Evolutionary conservation across 2,329 filamentous ascomycete genomes (phyloP), one percentile per base, ranked within the genome.

Genomic region (Neocucurbitaria cava): DNA sequence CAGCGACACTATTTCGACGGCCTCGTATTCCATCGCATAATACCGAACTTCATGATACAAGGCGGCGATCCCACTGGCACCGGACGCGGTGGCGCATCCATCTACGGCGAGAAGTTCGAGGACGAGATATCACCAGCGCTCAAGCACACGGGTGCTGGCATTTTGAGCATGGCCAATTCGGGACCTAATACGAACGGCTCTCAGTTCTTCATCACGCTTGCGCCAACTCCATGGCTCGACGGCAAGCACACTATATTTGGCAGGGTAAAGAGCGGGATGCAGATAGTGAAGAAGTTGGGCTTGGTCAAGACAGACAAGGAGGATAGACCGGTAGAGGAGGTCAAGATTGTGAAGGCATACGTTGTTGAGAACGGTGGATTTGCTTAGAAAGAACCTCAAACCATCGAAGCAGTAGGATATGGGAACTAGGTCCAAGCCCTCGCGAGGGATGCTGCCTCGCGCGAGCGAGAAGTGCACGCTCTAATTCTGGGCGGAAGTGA

Each of bases 171-270:
- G 95, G 95, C 95, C 55, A 99, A 99, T 78, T 87, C 88, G 15
- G 95, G 95, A 0, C 91, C 91, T 8, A 87, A 98, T 76, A 96
- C 94, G 31, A 98, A 98, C 76, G 94, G 94, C 20, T 91, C 87
- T 54, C 95, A 98, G 78, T 99, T 98, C 78, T 98, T 98, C 74
- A 87, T 99, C 64, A 98, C 95, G 0, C 82, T 98, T 30, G 94
- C 92, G 7, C 94, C 94, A 4, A 94, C 95, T 15, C 95, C 95
- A 0, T 98, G 94, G 94, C 79, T 99, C 55, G 95, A 99, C 77
- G 92, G 93, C 20, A 97, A 96, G 77, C 94, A 99, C 76, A 96
- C 93, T 10, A 96, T 99, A 64, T 99, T 99, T 73, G 95, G 95
- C 1, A 82, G 94, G 49, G 92, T 99, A 35, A 93, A 90, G 79